phyloP scores from a whole-genome alignment of 2,329 filamentous ascomycete species.

The Paecilomyces fulvus region DNA sequence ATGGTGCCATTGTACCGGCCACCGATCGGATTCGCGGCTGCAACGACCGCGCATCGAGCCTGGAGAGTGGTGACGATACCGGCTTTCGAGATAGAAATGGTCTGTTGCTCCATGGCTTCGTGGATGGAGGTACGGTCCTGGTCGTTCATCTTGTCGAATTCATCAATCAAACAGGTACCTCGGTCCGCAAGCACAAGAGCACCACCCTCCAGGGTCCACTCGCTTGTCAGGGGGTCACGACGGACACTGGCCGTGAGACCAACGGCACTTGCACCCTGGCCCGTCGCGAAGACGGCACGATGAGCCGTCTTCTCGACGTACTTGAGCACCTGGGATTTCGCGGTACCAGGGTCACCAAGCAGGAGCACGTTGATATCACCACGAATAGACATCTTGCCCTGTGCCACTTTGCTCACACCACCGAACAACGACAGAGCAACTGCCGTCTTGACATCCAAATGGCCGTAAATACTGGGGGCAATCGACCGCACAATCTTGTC shows the following conservation, averaged over 20 bases:
- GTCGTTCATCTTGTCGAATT: constrained; percentile 99
- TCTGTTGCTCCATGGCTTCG: constrained; percentile 99
- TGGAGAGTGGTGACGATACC: constrained; percentile 97
- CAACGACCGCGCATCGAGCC: constrained; percentile 90
- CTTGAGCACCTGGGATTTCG: constrained; percentile 95
- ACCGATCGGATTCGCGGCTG: constrained; percentile 91
- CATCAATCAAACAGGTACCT: constrained; percentile 92
- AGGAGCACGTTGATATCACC: constrained; percentile 97
- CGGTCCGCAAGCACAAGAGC: constrained; percentile 90
- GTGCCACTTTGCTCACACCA: constrained; percentile 84
- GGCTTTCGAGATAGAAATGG: constrained; percentile 96
- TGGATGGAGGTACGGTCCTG: constrained; percentile 97
- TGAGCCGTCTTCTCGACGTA: constrained; percentile 97
- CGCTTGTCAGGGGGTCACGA: constrained; percentile 85
- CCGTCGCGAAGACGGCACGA: constrained; percentile 92
- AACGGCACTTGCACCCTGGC: constrained; percentile 92
- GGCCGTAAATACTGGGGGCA: constrained; percentile 94
- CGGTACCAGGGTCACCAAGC: constrained; percentile 92
- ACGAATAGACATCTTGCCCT: constrained; percentile 80
- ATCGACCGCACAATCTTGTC: constrained; percentile 91
- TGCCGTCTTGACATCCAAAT: constrained; percentile 94
- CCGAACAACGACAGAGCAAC: constrained; percentile 91
- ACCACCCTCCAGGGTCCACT: constrained; percentile 96
- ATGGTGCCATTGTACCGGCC: constrained; percentile 95
- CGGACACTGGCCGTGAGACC: constrained; percentile 96